A percentile compares a stretch with the other conserved stretches of the same genome.
Evolutionary conservation across 2,329 filamentous ascomycete species (phyloP).

Genomic region (Xylariales sp.): DNA sequence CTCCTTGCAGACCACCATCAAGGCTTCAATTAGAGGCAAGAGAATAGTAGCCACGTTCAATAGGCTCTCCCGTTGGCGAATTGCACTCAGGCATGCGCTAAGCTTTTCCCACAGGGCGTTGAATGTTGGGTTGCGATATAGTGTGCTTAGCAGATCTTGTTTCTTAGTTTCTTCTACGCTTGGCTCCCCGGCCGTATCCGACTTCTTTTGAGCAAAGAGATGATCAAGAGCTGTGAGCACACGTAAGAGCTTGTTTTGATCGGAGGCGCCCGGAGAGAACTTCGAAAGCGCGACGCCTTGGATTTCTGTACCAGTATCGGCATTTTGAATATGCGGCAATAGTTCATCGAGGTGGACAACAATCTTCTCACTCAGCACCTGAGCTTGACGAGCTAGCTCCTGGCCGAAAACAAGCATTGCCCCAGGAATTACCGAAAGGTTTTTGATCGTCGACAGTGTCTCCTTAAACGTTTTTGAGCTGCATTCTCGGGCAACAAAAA

Average conservation of each 20-base stretch:
- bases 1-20: conserved; percentile 99
- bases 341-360: conserved; percentile 86
- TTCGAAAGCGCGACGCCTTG: conserved; percentile 94
- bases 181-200: conserved; percentile 57
- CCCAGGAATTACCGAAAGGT: conserved; percentile 90
- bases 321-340: conserved; percentile 85
- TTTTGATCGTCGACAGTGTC: conserved; percentile 98
- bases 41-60: conserved; percentile 97
- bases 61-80: conserved; percentile 93
- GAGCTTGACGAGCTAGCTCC: conserved; percentile 89
- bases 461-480: conserved; percentile 98
- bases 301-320: conserved; percentile 90
- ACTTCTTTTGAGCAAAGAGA: conserved; percentile 83
- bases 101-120: conserved; percentile 91
- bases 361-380: conserved; percentile 85
- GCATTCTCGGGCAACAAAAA: conserved; percentile 94
- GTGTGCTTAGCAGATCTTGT: conserved; percentile 83
- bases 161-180: conserved; percentile 71
- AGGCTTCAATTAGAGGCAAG: conserved; percentile 90
- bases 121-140: conserved; percentile 93
- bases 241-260: conserved; percentile 94
- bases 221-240: conserved; percentile 95
- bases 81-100: conserved; percentile 87
- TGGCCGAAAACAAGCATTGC: conserved; percentile 92
- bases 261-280: conserved; percentile 94